Evolutionary conservation across 495 filamentous ascomycete species (phyloP).

Genomic region (Pyronema omphalodes): DNA sequence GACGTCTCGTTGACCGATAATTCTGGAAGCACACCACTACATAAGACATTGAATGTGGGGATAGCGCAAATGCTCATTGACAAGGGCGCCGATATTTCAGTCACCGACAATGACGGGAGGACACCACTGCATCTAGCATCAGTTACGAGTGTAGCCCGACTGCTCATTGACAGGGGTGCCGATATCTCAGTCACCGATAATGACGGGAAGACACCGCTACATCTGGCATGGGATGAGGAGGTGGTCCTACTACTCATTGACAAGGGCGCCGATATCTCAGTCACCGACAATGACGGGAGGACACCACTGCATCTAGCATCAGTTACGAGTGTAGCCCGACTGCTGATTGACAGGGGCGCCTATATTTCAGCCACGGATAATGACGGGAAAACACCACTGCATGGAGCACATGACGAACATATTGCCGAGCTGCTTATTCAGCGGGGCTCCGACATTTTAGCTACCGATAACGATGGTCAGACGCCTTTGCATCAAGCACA

Average conservation of each 20-base stretch:
- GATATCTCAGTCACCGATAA: too few relatives aligned
- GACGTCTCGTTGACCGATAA: background rate
- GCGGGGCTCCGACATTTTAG: too few relatives aligned
- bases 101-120: too few relatives aligned
- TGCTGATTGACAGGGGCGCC: background rate
- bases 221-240: background rate
- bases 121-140: background rate
- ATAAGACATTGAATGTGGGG: background rate
- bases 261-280: too few relatives aligned
- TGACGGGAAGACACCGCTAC: background rate
- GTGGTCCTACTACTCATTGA: background rate
- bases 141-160: background rate
- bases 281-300: too few relatives aligned
- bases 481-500: too few relatives aligned
- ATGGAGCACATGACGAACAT: too few relatives aligned
- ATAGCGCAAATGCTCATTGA: background rate
- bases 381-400: too few relatives aligned
- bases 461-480: too few relatives aligned
- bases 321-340: background rate
- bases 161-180: too few relatives aligned
- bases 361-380: background rate
- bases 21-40: background rate
- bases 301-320: background rate
- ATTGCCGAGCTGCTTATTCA: too few relatives aligned
- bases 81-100: too few relatives aligned